Evolutionary conservation across 2,329 filamentous ascomycete genomes (phyloP), one percentile per base, ranked within the genome.

Genomic region (Penicillium occitanis): DNA sequence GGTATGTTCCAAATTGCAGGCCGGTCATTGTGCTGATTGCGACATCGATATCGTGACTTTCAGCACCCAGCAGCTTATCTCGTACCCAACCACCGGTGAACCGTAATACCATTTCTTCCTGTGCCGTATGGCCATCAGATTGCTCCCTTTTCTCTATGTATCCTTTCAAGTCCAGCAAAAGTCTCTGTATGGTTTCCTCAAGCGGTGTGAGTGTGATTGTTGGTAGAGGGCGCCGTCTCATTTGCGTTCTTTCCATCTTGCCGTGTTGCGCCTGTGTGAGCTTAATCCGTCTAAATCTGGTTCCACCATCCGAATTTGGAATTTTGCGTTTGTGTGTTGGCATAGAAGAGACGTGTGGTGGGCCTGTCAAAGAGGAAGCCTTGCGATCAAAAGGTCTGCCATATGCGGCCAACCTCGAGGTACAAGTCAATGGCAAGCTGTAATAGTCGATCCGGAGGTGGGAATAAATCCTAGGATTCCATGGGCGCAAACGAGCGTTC

Each of bases 131-230:
- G 8, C 55, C 48, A 25, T 60, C 28, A 6, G 28, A 17, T 22
- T 58, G 30, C 19, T 65, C 44, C 19, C 71, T 69, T 10, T 77
- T 68, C 17, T 70, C 69, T n/a, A 93, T 88, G 72, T 88, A 90
- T 11, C 84, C 78, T 28, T 91, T 91, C n/a, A 93, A 91, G 74
- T 96, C 92, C 19, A 97, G 83, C 22, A 98, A 85, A 13, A 97
- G 85, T n/a, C 81, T 78, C 68, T 90, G 89, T 46, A 97, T 84
- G 69, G 88, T 89, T 48, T 84, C 80, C 78, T 98, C 94, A 64
- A 87, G 84, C 5, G 86, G 80, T 13, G 86, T 93, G 68, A 97
- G 87, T 50, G 82, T 75, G 37, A 90, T 81, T n/a, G 66, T 72
- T 14, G 75, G 75, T n/a, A 72, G 65, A 42, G 69, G 28, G 25